phyloP scores from a whole-genome alignment of 129 eudicot species.

The Centrapalus pauciflorus region DNA sequence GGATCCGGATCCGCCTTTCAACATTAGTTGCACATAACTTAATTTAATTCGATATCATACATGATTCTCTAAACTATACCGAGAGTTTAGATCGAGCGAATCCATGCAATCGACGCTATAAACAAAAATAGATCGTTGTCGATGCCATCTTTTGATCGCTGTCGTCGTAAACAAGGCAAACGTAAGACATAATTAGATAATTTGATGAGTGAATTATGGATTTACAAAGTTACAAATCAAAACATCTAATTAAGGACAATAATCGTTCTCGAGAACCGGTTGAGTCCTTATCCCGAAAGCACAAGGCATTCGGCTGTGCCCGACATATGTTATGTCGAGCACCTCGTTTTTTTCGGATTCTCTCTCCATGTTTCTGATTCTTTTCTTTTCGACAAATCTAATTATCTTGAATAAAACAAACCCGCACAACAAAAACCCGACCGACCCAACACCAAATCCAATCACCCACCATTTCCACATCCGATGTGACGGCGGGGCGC shows the following conservation, averaged over 20 bases:
- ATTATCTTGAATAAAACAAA: conserved; percentile 23
- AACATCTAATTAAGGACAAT: too few relatives aligned
- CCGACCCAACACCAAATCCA: conserved; percentile 45
- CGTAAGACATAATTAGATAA: too few relatives aligned
- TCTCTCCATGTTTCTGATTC: conserved; percentile 50
- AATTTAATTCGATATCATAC: too few relatives aligned
- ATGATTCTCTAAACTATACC: too few relatives aligned
- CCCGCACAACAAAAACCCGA: conserved; percentile 30
- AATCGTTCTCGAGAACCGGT: conserved; percentile 59
- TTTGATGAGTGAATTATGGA: too few relatives aligned
- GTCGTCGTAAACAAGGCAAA: too few relatives aligned
- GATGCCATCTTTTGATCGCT: too few relatives aligned
- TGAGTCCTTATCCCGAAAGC: conserved; percentile 84
- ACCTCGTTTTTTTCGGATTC: conserved; percentile 51
- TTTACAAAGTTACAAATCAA: conserved; percentile 18
- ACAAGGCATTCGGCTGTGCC: conserved; percentile 72
- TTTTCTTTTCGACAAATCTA: conserved; percentile 25
- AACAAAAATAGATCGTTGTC: too few relatives aligned
- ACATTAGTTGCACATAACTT: conserved; percentile 13
- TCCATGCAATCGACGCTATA: too few relatives aligned
- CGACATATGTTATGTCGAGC: conserved; percentile 60
- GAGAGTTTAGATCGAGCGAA: too few relatives aligned
- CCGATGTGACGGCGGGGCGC: conserved; percentile 1
- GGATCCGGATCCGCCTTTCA: conserved; percentile 76
- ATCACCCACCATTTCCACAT: conserved; percentile 50